Evolutionary conservation across 768 basidiomycete genomes (phyloP).

Genomic region (Lactarius hengduanensis): DNA sequence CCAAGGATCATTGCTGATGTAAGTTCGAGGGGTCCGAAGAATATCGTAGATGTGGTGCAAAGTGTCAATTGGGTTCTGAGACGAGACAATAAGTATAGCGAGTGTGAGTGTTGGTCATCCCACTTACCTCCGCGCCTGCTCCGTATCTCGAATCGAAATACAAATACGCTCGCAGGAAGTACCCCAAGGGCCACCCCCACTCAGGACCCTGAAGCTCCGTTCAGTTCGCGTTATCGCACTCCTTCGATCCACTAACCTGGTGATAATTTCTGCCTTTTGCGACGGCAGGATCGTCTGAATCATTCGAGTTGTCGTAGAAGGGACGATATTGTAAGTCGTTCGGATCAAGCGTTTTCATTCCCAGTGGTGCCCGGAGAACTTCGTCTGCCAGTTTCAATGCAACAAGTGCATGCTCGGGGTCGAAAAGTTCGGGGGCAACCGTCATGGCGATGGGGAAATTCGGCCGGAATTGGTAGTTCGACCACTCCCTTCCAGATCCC

Average conservation of each 20-base stretch:
- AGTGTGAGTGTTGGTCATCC: not conserved
- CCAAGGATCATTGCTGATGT: constrained; percentile 85
- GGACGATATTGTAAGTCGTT: constrained; percentile 86
- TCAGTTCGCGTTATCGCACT: constrained; percentile 22
- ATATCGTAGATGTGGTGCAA: constrained; percentile 77
- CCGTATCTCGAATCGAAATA: constrained; percentile 78
- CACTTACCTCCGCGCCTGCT: constrained; percentile 57
- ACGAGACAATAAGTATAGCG: constrained; percentile 5
- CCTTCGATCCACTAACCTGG: constrained; percentile 50
- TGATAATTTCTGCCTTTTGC: constrained; percentile 97
- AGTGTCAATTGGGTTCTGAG: constrained; percentile 65
- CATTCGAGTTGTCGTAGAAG: constrained; percentile 91
- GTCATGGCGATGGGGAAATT: constrained; percentile 97
- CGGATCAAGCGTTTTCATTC: constrained; percentile 96
- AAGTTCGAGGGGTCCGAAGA: constrained; percentile 64
- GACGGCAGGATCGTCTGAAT: constrained; percentile 74
- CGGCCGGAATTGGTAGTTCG: constrained; percentile 92
- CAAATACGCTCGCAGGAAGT: constrained; percentile 91
- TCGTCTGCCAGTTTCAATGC: constrained; percentile 81
- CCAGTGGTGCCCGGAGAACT: constrained; percentile 81
- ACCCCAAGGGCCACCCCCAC: constrained; percentile 95
- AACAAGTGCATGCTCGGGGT: constrained; percentile 71
- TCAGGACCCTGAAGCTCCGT: constrained; percentile 67
- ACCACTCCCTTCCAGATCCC: constrained; percentile 85
- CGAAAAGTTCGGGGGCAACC: constrained; percentile 94